Evolutionary conservation across 1,139 yeast species (phyloP), one percentile per base, ranked within the genome.

Genomic region (Nakaseomyces bracarensis): DNA sequence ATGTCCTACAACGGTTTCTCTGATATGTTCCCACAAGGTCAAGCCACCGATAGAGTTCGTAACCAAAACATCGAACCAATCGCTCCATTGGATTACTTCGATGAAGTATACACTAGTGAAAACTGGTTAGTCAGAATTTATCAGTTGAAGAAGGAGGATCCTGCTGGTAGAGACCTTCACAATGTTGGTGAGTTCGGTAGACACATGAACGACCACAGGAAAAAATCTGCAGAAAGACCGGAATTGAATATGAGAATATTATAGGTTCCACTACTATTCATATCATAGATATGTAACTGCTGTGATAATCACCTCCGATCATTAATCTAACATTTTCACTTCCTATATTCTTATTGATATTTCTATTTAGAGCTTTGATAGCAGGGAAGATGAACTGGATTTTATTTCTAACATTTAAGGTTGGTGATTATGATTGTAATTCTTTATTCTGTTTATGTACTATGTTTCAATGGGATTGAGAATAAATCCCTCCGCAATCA

Each of bases 111-210:
- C 68, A 91, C 98, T 1, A 74, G 93, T 41, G 95, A 87, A 60
- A 93, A 91, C 71, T 93, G 97, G 97, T 74, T 93, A 54, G 96
- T 93, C 25, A 78, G 99, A 68, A 76, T 93, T 49, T 93, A 84
- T 70, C 85, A 87, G 71, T 87, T 93, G 51, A 91, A 89, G 67
- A 93, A 86, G 50, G 72, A 76, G 47, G 99, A 93, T 63, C 78
- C 77, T 50, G 76, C 84, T 49, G 98, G 97, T 41, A 78, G 98
- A 64, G 81, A 79, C 53, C 67, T 79, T 42, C 55, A 54, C 38
- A 68, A 69, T 39, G 79, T 75, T 30, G 66, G 74, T 35, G 60
- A 57, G 22, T 75, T 75, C 50, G 75, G 72, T 29, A 66, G 65
- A 43, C 54, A 58, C 35, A 44, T 54, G 14, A 54, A 60, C 38